Evolutionary conservation across 1,139 yeast genomes (phyloP), one percentile per base, ranked within the genome.

Genomic region (Oligophagozyma castellii): DNA sequence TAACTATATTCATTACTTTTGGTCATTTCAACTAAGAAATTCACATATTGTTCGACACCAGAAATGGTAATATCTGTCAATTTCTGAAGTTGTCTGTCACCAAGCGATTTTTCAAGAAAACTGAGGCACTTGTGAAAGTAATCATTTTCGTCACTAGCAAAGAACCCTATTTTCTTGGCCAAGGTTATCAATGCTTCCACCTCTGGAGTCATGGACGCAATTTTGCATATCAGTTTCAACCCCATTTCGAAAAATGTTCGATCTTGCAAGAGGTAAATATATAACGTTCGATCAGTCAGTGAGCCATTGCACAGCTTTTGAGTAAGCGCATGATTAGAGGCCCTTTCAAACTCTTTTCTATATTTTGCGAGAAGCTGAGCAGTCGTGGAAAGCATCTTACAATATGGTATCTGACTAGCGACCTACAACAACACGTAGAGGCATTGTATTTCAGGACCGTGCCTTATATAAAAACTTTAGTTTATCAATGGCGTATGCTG

Each of bases 81-180:
- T n/a, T 38, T 26, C 1, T 34, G 30, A 16, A 42, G 36, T 12
- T 52, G 52, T 1, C 40, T 39, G 2, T 35, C 28, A 5, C 32
- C 23, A 3, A 44, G 37, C 2, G 35, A 31, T 5, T 31, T 24
- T 4, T 36, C 34, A 26, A 66, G 42, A 26, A 61, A 50, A 5
- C 44, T 37, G 30, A 67, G 45, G 14, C 61, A 51, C 4, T 38
- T 53, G 12, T 40, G 43, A 39, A 68, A 68, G 37, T 69, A 69
- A 27, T 58, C 59, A 41, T 67, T 66, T 39, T 69, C 74, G 31
- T 61, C 63, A 23, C 54, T 54, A 5, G 65, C 55, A 22, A 69
- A 46, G 39, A 66, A 65, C 1, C 73, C 74, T 33, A 68, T 58
- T 37, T 68, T 72, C 35, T 63, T 65, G 1, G 67, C 67, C 19